These are phyloP conservation scores for Colletotrichum destructivum DNA, from an alignment of 2,329 filamentous ascomycete species.

Conservation along the genomic window DNA sequence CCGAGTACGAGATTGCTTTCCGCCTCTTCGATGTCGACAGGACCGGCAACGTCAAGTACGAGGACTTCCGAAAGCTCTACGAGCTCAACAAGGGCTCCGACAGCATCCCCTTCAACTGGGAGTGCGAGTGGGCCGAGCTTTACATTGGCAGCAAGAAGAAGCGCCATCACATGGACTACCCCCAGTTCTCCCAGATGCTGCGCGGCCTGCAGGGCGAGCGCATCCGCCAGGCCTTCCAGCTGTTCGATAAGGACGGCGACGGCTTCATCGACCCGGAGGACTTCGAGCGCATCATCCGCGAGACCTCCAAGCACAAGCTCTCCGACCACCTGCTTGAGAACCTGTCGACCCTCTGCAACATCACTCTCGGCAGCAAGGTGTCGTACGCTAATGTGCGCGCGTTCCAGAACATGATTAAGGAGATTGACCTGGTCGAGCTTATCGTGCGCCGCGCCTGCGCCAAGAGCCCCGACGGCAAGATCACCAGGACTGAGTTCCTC, in stretches of 20 bases:
- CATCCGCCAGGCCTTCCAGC: slow-evolving; percentile 93
- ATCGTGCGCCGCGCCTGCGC: slow-evolving; percentile 89
- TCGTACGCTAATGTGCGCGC: slow-evolving; percentile 98
- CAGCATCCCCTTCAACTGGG: slow-evolving; percentile 95
- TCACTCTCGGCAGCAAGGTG: slow-evolving; percentile 91
- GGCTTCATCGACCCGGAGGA: slow-evolving; percentile 96
- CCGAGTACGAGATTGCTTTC: slow-evolving; percentile 99
- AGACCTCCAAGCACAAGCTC: slow-evolving; percentile 95
- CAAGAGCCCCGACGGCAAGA: slow-evolving; percentile 90
- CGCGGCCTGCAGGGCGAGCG: slow-evolving; percentile 96
- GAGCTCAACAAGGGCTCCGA: slow-evolving; percentile 89
- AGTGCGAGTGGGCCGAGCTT: slow-evolving; percentile 94
- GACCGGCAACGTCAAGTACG: slow-evolving; percentile 89
- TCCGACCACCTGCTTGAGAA: slow-evolving; percentile 96
- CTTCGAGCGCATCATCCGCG: slow-evolving; percentile 95
- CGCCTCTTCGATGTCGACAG: slow-evolving; percentile 92
- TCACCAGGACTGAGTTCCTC: slow-evolving; percentile 93
- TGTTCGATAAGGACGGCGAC: slow-evolving; percentile 91
- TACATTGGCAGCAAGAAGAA: slow-evolving; percentile 92
- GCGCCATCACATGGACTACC: slow-evolving; percentile 93
- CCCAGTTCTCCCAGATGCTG: slow-evolving; percentile 98
- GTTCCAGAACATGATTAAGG: slow-evolving; percentile 97
- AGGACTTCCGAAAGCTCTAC: slow-evolving; percentile 88
- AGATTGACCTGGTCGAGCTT: slow-evolving; percentile 97
- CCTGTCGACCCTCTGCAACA: slow-evolving; percentile 94